phyloP scores from a whole-genome alignment of 129 eudicot species.

The Flaveria sonorensis region DNA sequence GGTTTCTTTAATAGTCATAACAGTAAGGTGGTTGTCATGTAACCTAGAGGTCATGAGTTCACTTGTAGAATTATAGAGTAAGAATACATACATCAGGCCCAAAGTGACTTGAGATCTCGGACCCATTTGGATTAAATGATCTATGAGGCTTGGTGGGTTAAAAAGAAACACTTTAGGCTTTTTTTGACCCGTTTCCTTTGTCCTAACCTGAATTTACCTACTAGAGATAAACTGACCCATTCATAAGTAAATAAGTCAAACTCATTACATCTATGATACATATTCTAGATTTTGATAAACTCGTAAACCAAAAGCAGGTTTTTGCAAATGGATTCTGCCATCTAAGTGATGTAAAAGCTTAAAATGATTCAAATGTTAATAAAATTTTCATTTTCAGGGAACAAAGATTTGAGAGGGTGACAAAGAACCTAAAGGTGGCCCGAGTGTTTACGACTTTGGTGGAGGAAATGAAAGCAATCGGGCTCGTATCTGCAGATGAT shows the following conservation, averaged over 20 bases:
- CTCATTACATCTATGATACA: no score
- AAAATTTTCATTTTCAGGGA: conserved; percentile 47
- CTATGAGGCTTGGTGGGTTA: background rate
- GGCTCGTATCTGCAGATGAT: conserved; percentile 68
- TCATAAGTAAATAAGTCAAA: background rate
- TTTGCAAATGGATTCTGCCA: background rate
- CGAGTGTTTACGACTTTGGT: conserved; percentile 88
- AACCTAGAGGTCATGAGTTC: no score
- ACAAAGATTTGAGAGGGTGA: conserved; percentile 87
- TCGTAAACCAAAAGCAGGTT: background rate
- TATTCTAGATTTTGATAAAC: background rate
- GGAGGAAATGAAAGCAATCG: conserved; percentile 96
- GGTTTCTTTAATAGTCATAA: background rate
- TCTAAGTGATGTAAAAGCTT: background rate
- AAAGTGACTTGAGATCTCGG: no score
- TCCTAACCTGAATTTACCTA: background rate
- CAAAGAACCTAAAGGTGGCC: conserved; percentile 94
- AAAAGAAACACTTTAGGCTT: background rate
- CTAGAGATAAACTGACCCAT: background rate
- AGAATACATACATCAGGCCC: no score
- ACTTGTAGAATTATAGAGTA: no score
- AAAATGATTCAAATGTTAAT: no score
- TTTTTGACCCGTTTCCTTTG: background rate
- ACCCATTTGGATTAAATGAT: background rate
- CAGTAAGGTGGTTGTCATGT: background rate